Percentiles rank a stretch among this genome's conserved stretches.
These are phyloP conservation scores for Ustilago loliicola DNA, from an alignment of 1,284 basidiomycete genomes.

Conservation along the genomic window DNA sequence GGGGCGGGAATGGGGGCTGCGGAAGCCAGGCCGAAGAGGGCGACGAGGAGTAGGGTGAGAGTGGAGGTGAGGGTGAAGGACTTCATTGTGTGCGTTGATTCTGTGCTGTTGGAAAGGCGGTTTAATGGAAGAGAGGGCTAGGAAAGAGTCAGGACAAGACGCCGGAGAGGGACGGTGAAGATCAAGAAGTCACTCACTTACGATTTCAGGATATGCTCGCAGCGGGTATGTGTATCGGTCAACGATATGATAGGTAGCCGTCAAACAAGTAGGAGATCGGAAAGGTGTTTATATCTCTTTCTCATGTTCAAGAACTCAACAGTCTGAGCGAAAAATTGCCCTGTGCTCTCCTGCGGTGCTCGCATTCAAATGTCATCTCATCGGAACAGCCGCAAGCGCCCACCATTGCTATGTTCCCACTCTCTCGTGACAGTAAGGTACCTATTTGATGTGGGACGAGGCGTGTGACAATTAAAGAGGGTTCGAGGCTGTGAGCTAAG, in stretches of 20 bases:
- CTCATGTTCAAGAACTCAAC: too few relatives aligned
- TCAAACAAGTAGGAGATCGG: background rate
- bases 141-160: too few relatives aligned
- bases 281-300: background rate
- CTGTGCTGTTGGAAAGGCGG: background rate
- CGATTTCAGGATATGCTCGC: too few relatives aligned
- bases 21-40: constrained; percentile 5
- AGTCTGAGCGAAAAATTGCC: background rate
- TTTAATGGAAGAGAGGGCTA: background rate
- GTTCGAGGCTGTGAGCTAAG: background rate
- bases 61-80: background rate
- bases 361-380: background rate
- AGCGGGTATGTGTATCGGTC: too few relatives aligned
- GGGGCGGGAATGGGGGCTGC: background rate
- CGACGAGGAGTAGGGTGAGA: background rate
- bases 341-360: background rate
- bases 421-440: background rate
- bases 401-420: background rate
- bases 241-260: too few relatives aligned
- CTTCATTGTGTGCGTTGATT: background rate
- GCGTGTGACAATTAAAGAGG: background rate
- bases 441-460: background rate
- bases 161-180: too few relatives aligned
- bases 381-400: background rate
- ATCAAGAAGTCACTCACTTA: too few relatives aligned